Conservation (phyloP, 257 asterid genomes). For the Solanum gracilifrons region DNA sequence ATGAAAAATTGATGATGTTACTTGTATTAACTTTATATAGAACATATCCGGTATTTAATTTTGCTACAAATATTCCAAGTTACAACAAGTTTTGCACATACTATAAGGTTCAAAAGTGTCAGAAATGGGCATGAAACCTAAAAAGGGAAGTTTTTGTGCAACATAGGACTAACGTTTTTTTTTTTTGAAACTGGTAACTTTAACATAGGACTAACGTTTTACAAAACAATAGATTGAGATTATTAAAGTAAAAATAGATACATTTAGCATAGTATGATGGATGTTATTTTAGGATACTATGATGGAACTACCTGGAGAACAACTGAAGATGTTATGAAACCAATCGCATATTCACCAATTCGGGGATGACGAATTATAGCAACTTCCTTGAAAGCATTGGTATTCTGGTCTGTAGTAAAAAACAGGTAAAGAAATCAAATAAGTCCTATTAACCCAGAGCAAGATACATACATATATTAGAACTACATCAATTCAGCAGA, state of each 20-base stretch:
- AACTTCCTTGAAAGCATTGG: slow-evolving; percentile 93
- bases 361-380: slow-evolving; percentile 93
- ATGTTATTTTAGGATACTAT: not conserved
- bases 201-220: not conserved
- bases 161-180: not conserved
- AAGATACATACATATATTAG: not conserved
- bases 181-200: not conserved
- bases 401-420: slow-evolving; percentile 53
- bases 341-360: slow-evolving; percentile 85
- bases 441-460: not conserved
- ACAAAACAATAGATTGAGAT: not conserved
- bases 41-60: not conserved
- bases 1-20: not conserved
- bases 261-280: not conserved
- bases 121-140: not conserved
- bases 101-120: not conserved
- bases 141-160: not conserved
- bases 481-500: not conserved
- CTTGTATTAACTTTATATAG: not conserved
- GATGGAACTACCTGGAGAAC: slow-evolving; percentile 62
- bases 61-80: not conserved
- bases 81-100: not conserved
- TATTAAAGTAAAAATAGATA: not conserved
- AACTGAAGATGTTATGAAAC: slow-evolving; percentile 79
- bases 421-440: not conserved